Conservation (phyloP, 768 basidiomycete species). For the Boletus speciosus region DNA sequence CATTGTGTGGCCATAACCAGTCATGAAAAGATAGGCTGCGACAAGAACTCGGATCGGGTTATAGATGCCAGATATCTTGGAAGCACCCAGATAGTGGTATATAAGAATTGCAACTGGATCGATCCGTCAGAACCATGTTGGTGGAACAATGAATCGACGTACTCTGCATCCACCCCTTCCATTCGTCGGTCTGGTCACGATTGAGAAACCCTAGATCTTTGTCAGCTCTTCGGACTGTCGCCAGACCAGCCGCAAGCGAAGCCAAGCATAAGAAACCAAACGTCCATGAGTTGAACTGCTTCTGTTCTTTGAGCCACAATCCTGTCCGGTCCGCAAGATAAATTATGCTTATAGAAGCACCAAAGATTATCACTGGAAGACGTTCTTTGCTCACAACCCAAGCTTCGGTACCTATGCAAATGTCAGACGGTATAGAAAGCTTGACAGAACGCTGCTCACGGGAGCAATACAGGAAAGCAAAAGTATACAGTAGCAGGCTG, state of each 20-base stretch:
- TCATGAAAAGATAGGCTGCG: conserved; percentile 89
- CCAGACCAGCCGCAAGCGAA: conserved; percentile 55
- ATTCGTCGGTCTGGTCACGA: conserved; percentile 92
- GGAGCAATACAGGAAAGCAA: conserved; percentile 40
- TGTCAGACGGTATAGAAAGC: conserved; percentile 14
- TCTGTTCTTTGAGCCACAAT: conserved; percentile 88
- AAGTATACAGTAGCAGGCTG: conserved; percentile 48
- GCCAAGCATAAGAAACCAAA: conserved; percentile 60
- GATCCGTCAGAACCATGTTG: background rate
- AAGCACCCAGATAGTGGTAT: conserved; percentile 90
- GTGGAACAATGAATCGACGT: conserved; percentile 25
- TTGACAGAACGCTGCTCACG: conserved; percentile 15
- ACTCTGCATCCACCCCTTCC: conserved; percentile 99
- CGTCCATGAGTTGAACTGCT: conserved; percentile 67
- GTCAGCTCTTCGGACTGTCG: conserved; percentile 64
- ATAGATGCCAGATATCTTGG: conserved; percentile 88
- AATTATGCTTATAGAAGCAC: conserved; percentile 61
- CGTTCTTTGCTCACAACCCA: conserved; percentile 15
- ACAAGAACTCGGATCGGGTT: conserved; percentile 88
- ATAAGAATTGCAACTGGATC: conserved; percentile 77
- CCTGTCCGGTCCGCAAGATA: conserved; percentile 83
- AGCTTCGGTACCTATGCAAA: conserved; percentile 14
- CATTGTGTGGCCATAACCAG: conserved; percentile 85
- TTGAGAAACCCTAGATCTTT: conserved; percentile 88
- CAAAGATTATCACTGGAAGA: conserved; percentile 55